Evolutionary conservation across 2,329 filamentous ascomycete genomes (phyloP).

Genomic region (Pezizomycotina sp.): DNA sequence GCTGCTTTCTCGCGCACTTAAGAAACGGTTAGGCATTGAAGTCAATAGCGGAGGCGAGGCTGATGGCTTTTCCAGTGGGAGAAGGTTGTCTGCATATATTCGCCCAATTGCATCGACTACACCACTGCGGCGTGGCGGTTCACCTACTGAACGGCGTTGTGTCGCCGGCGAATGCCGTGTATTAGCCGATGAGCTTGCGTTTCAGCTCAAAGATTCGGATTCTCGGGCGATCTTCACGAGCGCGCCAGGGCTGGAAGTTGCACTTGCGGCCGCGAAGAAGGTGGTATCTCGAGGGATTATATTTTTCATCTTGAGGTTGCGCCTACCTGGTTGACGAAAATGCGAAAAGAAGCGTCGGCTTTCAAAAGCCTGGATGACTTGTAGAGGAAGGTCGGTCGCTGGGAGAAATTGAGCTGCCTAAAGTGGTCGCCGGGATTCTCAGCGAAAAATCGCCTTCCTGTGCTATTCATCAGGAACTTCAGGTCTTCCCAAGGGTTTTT

Average conservation of each 20-base stretch:
- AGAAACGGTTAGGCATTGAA: constrained; percentile 53
- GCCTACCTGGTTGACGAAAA: constrained; percentile 34
- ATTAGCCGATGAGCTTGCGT: constrained; percentile 53
- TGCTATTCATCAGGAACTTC: constrained; percentile 71
- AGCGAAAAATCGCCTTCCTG: constrained; percentile 53
- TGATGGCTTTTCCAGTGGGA: constrained; percentile 45
- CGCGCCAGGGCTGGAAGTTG: constrained; percentile 45
- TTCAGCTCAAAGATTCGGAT: constrained; percentile 53
- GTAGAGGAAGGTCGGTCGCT: constrained; percentile 43
- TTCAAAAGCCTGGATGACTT: constrained; percentile 53
- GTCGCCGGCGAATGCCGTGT: constrained; percentile 59
- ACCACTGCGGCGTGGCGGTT: constrained; percentile 54
- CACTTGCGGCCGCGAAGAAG: constrained; percentile 48
- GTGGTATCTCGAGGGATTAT: constrained; percentile 44
- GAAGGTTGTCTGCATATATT: constrained; percentile 53
- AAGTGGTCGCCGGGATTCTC: constrained; percentile 49
- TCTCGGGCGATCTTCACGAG: constrained; percentile 59
- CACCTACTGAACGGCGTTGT: constrained; percentile 60
- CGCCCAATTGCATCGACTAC: constrained; percentile 47
- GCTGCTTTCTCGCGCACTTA: constrained; percentile 48
- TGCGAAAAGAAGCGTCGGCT: constrained; percentile 26
- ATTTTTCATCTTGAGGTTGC: constrained; percentile 53
- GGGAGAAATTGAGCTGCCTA: constrained; percentile 38
- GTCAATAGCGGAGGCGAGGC: constrained; percentile 42
- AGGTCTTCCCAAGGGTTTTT: constrained; percentile 66